Evolutionary conservation across 2,329 filamentous ascomycete species (phyloP).

Genomic region (Aspergillus sojae): DNA sequence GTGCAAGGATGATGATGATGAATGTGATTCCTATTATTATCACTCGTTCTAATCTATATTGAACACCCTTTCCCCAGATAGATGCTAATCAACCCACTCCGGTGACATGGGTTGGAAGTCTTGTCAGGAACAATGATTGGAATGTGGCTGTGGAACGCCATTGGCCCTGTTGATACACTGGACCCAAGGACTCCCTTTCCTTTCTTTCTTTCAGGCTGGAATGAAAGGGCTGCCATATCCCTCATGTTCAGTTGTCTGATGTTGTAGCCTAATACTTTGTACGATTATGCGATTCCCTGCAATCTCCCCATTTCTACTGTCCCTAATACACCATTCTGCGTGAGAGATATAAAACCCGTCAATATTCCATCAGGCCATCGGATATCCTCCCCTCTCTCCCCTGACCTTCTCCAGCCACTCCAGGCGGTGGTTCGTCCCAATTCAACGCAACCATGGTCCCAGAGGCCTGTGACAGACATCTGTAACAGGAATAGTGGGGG

Average conservation of each 20-base stretch:
- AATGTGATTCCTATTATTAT: conserved; percentile 3
- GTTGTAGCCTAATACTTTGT: neutral
- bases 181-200: neutral
- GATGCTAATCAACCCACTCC: neutral
- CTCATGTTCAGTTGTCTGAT: neutral
- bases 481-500: conserved; percentile 15
- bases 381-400: neutral
- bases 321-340: neutral
- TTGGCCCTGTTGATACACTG: neutral
- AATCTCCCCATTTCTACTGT: neutral
- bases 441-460: conserved; percentile 19
- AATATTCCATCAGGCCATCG: conserved; percentile 2
- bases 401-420: conserved; percentile 15
- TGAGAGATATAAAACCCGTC: neutral
- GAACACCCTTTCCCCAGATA: conserved; percentile 3
- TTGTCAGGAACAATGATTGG: conserved; percentile 1
- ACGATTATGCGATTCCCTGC: neutral
- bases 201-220: neutral
- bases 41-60: neutral
- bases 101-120: neutral
- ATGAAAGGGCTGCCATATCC: neutral
- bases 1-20: conserved; percentile 4
- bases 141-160: neutral
- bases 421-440: conserved; percentile 16
- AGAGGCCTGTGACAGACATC: conserved; percentile 20